phyloP scores from a whole-genome alignment of 108 stramenopile genomes.

The Cyclotella sp. region DNA sequence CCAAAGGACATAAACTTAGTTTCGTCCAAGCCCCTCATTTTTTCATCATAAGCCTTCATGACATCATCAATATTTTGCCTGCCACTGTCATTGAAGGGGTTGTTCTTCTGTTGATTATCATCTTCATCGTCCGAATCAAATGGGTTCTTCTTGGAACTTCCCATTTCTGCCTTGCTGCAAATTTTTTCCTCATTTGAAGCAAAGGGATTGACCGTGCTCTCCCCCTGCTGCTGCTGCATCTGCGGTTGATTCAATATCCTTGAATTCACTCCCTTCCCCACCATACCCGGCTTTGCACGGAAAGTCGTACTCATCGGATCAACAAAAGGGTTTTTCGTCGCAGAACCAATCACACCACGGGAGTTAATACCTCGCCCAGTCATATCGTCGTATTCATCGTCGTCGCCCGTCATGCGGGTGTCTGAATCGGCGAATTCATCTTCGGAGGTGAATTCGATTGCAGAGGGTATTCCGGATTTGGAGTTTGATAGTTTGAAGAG shows the following conservation, averaged over 20 bases:
- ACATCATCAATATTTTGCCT: background rate
- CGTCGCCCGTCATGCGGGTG: conserved; percentile 6
- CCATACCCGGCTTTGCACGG: background rate
- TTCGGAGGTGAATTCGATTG: conserved; percentile 26
- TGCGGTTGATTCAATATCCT: background rate
- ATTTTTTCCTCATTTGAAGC: background rate
- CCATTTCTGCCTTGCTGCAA: background rate
- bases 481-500: conserved; percentile 14
- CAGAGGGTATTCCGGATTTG: conserved; percentile 10
- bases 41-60: conserved; percentile 13
- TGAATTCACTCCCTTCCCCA: conserved; percentile 2
- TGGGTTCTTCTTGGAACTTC: background rate
- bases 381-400: conserved; percentile 6
- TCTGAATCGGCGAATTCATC: conserved; percentile 2
- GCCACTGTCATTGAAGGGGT: background rate
- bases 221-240: background rate
- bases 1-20: conserved; percentile 10
- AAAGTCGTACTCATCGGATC: background rate
- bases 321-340: background rate
- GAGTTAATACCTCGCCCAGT: conserved; percentile 13
- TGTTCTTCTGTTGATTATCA: background rate
- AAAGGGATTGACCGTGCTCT: conserved; percentile 5
- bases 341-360: background rate
- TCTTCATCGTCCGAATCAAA: background rate
- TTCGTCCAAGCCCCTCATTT: conserved; percentile 6